These are phyloP conservation scores for Eustoma russellianum DNA, from an alignment of 257 asterid species.

Conservation along the genomic window DNA sequence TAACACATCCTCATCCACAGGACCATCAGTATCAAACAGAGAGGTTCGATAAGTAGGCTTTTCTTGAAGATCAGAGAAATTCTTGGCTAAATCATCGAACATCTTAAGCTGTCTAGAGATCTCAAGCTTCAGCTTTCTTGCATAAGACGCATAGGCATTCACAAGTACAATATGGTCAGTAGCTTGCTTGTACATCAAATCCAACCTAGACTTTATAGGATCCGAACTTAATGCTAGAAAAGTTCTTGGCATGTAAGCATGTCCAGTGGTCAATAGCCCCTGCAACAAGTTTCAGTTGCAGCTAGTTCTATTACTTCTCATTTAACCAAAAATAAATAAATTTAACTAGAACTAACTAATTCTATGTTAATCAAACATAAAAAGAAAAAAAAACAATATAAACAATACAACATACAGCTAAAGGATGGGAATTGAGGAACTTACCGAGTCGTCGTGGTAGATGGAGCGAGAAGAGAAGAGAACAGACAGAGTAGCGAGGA, in stretches of 20 bases:
- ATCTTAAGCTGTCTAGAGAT: constrained; percentile 75
- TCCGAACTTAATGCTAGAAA: constrained; percentile 71
- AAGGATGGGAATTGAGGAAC: constrained; percentile 7
- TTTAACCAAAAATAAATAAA: background rate
- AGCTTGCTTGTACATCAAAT: constrained; percentile 71
- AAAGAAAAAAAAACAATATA: background rate
- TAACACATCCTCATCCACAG: constrained; percentile 78
- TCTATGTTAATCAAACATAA: background rate
- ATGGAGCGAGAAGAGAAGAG: constrained; percentile 70
- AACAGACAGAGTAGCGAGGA: constrained; percentile 80
- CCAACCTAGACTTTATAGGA: constrained; percentile 81
- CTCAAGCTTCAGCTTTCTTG: constrained; percentile 86
- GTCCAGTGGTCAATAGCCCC: constrained; percentile 47
- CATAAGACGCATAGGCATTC: constrained; percentile 81
- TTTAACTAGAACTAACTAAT: background rate
- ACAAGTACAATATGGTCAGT: constrained; percentile 74
- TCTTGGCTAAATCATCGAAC: constrained; percentile 81
- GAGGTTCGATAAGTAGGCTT: constrained; percentile 53
- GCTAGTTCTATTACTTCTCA: background rate
- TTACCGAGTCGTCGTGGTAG: constrained; percentile 44
- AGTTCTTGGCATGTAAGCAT: constrained; percentile 46
- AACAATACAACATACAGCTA: background rate
- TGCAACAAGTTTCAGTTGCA: constrained; percentile 8
- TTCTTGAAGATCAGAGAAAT: constrained; percentile 57
- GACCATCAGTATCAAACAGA: constrained; percentile 68